phyloP scores from a whole-genome alignment of 116 monocot species.

The Posidonia oceanica region DNA sequence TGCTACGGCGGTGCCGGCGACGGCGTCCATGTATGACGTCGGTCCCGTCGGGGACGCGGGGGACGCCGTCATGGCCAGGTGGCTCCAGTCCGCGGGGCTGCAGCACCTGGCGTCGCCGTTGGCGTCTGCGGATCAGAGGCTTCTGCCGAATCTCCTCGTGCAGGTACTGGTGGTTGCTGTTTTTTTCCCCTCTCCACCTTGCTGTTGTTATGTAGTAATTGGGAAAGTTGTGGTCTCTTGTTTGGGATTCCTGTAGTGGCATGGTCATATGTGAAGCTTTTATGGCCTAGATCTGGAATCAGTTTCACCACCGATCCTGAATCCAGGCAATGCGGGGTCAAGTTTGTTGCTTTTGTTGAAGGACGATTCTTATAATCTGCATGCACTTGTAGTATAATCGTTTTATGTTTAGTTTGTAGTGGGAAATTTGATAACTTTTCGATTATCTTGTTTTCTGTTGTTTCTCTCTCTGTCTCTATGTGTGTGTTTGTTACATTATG shows the following conservation, averaged over 20 bases:
- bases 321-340: not conserved
- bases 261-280: not conserved
- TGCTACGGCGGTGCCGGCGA: conserved; percentile 13
- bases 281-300: not conserved
- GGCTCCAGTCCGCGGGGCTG: conserved; percentile 89
- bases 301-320: not conserved
- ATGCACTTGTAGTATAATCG: not conserved
- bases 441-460: not conserved
- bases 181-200: not conserved
- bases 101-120: conserved; percentile 74
- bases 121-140: conserved; percentile 35
- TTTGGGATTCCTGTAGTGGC: not conserved
- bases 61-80: conserved; percentile 88
- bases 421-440: not conserved
- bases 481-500: too few relatives aligned
- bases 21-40: conserved; percentile 9
- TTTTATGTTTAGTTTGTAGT: not conserved
- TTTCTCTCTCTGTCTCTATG: too few relatives aligned
- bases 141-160: conserved; percentile 45
- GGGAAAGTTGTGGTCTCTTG: not conserved
- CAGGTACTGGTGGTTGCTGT: conserved; percentile 31
- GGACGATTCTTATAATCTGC: not conserved
- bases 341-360: not conserved
- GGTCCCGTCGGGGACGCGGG: conserved; percentile 30
- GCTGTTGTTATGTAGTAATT: not conserved